A percentile compares a stretch with the other conserved stretches of the same genome.
These are phyloP conservation scores for Penicillium italicum DNA, from an alignment of 2,329 filamentous ascomycete species.

Conservation along the genomic window DNA sequence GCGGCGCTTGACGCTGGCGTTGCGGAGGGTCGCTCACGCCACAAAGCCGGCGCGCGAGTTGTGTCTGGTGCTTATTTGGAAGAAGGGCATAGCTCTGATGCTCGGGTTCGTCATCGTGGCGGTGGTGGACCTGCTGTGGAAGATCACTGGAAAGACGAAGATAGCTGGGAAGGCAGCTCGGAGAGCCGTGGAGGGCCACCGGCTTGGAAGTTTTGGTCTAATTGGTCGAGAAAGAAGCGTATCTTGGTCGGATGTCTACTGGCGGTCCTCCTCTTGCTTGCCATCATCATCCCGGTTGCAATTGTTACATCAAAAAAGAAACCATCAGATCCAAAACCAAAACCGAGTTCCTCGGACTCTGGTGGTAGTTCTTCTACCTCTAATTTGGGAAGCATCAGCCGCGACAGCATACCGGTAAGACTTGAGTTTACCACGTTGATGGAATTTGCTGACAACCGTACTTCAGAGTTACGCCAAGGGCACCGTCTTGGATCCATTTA, in stretches of 20 bases:
- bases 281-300: constrained; percentile 65
- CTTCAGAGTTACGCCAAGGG: constrained; percentile 58
- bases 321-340: constrained; percentile 24
- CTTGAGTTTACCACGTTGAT: neutral
- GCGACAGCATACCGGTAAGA: constrained; percentile 56
- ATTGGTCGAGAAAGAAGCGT: constrained; percentile 38
- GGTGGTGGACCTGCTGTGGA: constrained; percentile 35
- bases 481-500: constrained; percentile 80
- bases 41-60: constrained; percentile 56
- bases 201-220: constrained; percentile 35
- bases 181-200: constrained; percentile 33
- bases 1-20: constrained; percentile 18
- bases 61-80: constrained; percentile 68
- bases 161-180: constrained; percentile 25
- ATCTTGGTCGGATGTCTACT: constrained; percentile 54
- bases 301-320: constrained; percentile 65
- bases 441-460: constrained; percentile 11
- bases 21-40: constrained; percentile 34
- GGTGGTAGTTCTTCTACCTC: constrained; percentile 35
- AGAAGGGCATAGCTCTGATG: constrained; percentile 56
- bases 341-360: constrained; percentile 23
- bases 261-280: constrained; percentile 53
- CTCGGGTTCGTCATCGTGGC: constrained; percentile 45
- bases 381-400: constrained; percentile 53
- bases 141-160: constrained; percentile 51